Conservation (phyloP, 805 yeast genomes). For the Saturnispora bothae region DNA sequence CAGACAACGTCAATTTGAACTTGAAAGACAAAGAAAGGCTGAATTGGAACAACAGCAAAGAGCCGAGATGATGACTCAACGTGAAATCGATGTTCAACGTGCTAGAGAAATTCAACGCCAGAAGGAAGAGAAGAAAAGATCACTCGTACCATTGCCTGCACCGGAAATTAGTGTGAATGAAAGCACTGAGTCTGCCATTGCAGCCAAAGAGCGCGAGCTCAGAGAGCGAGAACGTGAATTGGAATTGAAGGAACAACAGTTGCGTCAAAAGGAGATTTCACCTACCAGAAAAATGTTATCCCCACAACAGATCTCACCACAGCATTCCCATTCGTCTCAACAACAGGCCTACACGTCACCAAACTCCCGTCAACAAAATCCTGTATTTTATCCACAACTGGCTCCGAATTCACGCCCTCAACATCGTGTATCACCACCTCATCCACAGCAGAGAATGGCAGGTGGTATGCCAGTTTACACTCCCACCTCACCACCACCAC, state of each 20-base stretch:
- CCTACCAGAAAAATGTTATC: not conserved
- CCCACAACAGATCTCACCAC: not conserved
- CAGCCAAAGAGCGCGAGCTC: conserved; percentile 1
- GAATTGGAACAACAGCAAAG: not conserved
- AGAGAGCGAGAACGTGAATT: conserved; percentile 2
- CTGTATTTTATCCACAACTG: no score
- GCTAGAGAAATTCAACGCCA: not conserved
- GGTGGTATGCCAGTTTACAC: not conserved
- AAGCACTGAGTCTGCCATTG: not conserved
- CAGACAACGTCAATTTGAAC: not conserved
- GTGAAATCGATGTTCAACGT: not conserved
- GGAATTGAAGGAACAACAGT: conserved; percentile 5
- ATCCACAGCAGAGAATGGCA: not conserved
- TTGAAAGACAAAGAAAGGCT: not conserved
- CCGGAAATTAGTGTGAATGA: no score
- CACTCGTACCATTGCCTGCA: not conserved
- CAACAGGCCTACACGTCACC: not conserved
- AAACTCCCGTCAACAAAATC: no score
- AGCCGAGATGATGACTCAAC: not conserved
- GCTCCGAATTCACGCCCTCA: not conserved
- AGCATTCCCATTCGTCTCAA: no score
- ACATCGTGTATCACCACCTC: not conserved
- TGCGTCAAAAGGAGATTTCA: not conserved
- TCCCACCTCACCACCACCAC: not conserved
- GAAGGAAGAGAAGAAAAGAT: not conserved